Evolutionary conservation across 352 stramenopile genomes (phyloP).

Genomic region (Phytophthora hybrid): DNA sequence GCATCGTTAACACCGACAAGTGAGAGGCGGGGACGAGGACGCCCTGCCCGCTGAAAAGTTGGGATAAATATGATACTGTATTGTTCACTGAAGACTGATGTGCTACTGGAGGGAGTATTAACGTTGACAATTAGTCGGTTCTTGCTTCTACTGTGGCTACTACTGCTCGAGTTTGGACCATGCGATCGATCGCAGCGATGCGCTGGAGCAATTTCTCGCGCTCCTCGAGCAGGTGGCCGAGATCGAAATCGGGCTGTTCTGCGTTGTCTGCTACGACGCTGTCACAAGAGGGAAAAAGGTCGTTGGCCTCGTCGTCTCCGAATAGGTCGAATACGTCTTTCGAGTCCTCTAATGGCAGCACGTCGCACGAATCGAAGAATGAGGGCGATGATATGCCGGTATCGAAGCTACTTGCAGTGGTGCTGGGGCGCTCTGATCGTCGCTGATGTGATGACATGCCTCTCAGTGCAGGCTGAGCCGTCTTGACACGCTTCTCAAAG

Average conservation of each 20-base stretch:
- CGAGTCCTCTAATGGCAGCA: constrained; percentile 45
- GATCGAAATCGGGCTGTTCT: constrained; percentile 8
- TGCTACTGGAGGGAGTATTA: constrained; percentile 9
- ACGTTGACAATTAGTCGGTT: not conserved
- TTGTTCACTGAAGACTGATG: constrained; percentile 31
- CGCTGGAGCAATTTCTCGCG: constrained; percentile 46
- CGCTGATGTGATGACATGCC: not conserved
- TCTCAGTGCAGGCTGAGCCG: constrained; percentile 37
- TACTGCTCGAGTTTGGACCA: constrained; percentile 29
- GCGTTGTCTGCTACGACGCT: not conserved
- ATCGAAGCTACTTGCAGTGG: constrained; percentile 9
- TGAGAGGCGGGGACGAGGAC: constrained; percentile 29
- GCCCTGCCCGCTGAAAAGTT: constrained; percentile 3
- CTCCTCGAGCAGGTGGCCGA: constrained; percentile 47
- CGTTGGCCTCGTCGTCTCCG: constrained; percentile 9
- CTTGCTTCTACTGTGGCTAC: constrained; percentile 8
- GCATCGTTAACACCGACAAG: constrained; percentile 93
- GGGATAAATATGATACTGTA: constrained; percentile 44
- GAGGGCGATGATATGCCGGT: not conserved
- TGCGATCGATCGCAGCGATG: constrained; percentile 51
- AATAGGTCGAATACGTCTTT: constrained; percentile 46
- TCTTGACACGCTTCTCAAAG: constrained; percentile 58
- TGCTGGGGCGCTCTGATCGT: constrained; percentile 15
- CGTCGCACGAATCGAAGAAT: constrained; percentile 30
- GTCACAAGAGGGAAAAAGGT: constrained; percentile 4